These are phyloP conservation scores for Epichloe sibirici DNA, from an alignment of 2,329 filamentous ascomycete genomes.

Conservation along the genomic window DNA sequence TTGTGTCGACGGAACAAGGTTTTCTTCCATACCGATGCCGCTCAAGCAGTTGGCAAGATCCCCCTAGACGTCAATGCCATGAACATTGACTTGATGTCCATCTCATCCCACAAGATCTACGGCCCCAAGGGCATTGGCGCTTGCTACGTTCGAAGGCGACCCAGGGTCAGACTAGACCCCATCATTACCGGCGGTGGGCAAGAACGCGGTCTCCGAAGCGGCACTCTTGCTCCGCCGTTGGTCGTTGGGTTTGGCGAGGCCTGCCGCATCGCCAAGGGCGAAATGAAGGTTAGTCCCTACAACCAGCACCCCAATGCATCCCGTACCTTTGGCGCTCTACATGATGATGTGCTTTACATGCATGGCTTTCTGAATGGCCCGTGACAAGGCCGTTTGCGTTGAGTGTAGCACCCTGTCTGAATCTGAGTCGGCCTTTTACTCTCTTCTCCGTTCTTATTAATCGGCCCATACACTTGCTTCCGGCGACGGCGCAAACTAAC, in stretches of 20 bases:
- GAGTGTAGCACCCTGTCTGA: constrained; percentile 60
- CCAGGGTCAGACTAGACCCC: constrained; percentile 85
- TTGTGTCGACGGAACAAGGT: constrained; percentile 85
- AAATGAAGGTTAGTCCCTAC: constrained; percentile 64
- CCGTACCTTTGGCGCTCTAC: constrained; percentile 10
- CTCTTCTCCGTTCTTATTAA: neutral
- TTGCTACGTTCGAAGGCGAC: constrained; percentile 86
- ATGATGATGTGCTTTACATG: constrained; percentile 80
- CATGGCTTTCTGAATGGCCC: constrained; percentile 78
- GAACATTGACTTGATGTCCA: constrained; percentile 98
- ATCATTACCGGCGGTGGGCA: constrained; percentile 95
- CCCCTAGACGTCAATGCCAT: constrained; percentile 92
- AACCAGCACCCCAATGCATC: neutral
- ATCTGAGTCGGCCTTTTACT: constrained; percentile 5
- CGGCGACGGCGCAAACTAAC: constrained; percentile 12
- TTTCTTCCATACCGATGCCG: constrained; percentile 95
- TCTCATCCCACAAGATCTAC: constrained; percentile 97
- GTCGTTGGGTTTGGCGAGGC: constrained; percentile 93
- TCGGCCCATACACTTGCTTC: neutral
- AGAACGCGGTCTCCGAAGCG: constrained; percentile 87
- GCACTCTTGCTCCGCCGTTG: constrained; percentile 79
- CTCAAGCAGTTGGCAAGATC: constrained; percentile 98
- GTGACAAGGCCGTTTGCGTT: constrained; percentile 47
- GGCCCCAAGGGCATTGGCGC: constrained; percentile 95
- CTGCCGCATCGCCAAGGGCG: constrained; percentile 79